A percentile compares a stretch with the other conserved stretches of the same genome.
These are phyloP conservation scores for Neoboletus subvelutipes DNA, from an alignment of 768 basidiomycete species.

Conservation along the genomic window DNA sequence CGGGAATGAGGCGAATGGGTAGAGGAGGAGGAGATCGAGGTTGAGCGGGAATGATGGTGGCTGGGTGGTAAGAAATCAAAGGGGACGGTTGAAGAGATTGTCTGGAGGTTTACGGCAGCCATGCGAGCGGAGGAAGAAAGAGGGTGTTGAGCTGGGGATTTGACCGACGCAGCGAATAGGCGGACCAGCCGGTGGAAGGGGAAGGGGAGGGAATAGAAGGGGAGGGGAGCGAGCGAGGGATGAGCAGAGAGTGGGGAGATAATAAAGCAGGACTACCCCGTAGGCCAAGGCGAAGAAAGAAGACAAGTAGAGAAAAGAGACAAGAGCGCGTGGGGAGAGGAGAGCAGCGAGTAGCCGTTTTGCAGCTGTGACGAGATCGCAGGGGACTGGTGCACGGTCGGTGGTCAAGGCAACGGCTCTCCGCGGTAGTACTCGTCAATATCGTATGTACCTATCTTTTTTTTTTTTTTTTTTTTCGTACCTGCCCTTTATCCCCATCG, in stretches of 20 bases:
- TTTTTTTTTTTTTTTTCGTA: constrained; percentile 4
- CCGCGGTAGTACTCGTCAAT: constrained; percentile 19
- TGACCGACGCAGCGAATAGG: constrained; percentile 33
- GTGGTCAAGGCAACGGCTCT: constrained; percentile 54
- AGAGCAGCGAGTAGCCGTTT: constrained; percentile 14
- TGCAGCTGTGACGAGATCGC: constrained; percentile 34
- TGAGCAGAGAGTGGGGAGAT: not conserved
- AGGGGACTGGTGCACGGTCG: constrained; percentile 34
- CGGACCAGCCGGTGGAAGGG: constrained; percentile 57
- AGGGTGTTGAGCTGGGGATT: constrained; percentile 37
- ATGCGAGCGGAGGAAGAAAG: constrained; percentile 42
- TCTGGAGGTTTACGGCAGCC: constrained; percentile 75
- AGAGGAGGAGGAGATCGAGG: constrained; percentile 74
- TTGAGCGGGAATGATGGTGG: constrained; percentile 71
- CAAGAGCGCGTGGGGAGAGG: constrained; percentile 15
- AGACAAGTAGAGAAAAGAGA: constrained; percentile 13
- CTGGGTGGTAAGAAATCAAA: constrained; percentile 69
- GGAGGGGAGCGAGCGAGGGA: not conserved
- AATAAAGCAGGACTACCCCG: constrained; percentile 21
- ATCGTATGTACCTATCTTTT: constrained; percentile 2
- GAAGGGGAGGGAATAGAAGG: not conserved
- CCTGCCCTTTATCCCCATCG: constrained; percentile 22
- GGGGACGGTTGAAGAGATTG: constrained; percentile 63
- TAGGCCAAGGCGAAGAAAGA: constrained; percentile 25
- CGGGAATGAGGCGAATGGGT: constrained; percentile 72